These are phyloP conservation scores for Acrodontium crateriforme DNA, from an alignment of 2,329 filamentous ascomycete species.

Conservation along the genomic window DNA sequence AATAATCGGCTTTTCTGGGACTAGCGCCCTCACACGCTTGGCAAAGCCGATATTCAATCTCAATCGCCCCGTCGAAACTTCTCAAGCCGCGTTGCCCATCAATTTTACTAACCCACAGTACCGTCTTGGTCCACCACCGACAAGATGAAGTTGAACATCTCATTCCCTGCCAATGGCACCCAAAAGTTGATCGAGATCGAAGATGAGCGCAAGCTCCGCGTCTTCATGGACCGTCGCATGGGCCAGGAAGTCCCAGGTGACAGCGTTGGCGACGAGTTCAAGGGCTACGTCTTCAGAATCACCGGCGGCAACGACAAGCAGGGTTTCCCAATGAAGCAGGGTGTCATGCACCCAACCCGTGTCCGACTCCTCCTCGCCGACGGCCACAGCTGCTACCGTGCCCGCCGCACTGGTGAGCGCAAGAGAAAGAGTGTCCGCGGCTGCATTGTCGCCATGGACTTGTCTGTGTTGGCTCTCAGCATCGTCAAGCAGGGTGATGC, in stretches of 20 bases:
- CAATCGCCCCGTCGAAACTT: too few species aligned
- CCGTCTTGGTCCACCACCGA: slow-evolving; percentile 10
- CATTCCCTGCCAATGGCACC: slow-evolving; percentile 97
- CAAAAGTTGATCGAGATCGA: slow-evolving; percentile 99
- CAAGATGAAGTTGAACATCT: slow-evolving; percentile 62
- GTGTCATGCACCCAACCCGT: slow-evolving; percentile 97
- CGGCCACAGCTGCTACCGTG: slow-evolving; percentile 98
- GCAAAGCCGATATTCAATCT: too few species aligned
- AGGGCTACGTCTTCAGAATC: slow-evolving; percentile 99
- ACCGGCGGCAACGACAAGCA: slow-evolving; percentile 99
- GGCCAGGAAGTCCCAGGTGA: slow-evolving; percentile 86
- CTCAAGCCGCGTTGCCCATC: too few species aligned
- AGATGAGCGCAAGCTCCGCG: slow-evolving; percentile 97
- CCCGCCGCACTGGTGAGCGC: slow-evolving; percentile 94
- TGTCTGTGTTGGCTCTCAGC: slow-evolving; percentile 84
- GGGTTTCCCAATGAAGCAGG: slow-evolving; percentile 99
- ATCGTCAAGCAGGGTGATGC: slow-evolving; percentile 96
- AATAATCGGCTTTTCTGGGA: too few species aligned
- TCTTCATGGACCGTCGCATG: slow-evolving; percentile 99
- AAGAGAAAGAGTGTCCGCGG: slow-evolving; percentile 99
- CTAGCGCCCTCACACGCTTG: too few species aligned
- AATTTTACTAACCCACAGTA: slow-evolving; percentile 6
- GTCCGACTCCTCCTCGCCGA: slow-evolving; percentile 91
- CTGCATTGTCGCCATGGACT: slow-evolving; percentile 94
- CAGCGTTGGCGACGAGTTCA: slow-evolving; percentile 96